phyloP scores from a whole-genome alignment of 805 yeast species.

The Wickerhamomyces chaumierensis region DNA sequence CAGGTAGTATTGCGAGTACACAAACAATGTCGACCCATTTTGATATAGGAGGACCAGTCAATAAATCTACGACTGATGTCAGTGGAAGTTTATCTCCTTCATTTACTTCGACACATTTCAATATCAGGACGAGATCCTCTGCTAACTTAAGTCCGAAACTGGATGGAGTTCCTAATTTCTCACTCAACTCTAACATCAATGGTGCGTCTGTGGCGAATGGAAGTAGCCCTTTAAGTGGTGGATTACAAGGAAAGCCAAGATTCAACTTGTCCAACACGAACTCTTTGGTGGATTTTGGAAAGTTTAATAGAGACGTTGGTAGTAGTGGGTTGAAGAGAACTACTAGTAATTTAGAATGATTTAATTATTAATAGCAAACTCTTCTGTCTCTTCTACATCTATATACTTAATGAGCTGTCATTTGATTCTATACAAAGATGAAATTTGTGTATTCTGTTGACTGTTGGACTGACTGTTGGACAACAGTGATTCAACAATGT shows the following conservation, averaged over 20 bases:
- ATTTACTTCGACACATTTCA: slow-evolving; percentile 6
- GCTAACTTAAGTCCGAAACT: slow-evolving; percentile 6
- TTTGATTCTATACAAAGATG: too few species aligned
- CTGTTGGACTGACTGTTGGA: too few species aligned
- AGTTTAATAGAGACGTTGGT: not conserved
- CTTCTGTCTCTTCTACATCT: too few species aligned
- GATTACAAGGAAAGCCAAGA: not conserved
- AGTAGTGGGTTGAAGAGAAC: not conserved
- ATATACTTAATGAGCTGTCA: too few species aligned
- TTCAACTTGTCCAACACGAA: not conserved
- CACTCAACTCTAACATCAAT: not conserved
- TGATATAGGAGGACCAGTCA: not conserved
- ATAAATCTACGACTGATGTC: slow-evolving; percentile 1
- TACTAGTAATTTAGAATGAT: not conserved
- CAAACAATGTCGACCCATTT: too few species aligned
- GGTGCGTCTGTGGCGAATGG: too few species aligned
- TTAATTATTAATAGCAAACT: too few species aligned
- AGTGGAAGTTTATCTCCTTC: slow-evolving; percentile 17
- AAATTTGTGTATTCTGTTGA: too few species aligned
- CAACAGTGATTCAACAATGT: too few species aligned
- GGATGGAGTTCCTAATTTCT: not conserved
- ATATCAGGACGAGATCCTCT: slow-evolving; percentile 15
- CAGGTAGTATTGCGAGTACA: slow-evolving; percentile 7
- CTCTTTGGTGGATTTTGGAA: not conserved
- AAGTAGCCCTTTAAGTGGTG: not conserved